Evolutionary conservation across 176 grass and related monocot species (phyloP).

Genomic region (Lolium rigidum): DNA sequence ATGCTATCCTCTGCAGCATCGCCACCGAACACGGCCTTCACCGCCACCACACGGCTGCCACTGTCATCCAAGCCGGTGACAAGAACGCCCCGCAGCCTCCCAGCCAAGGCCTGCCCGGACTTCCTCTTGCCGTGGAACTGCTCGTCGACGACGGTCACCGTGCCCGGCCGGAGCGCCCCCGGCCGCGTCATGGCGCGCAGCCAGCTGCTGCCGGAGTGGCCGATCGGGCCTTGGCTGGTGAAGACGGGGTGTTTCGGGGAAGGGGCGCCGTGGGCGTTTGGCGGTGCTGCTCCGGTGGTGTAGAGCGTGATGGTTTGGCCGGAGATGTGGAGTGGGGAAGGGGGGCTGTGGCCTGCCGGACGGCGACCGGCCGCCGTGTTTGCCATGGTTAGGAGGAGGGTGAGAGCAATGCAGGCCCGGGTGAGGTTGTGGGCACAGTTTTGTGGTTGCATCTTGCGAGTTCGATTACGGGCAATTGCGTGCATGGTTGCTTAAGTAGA

Average conservation of each 20-base stretch:
- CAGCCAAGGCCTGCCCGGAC: slow-evolving; percentile 41
- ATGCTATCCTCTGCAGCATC: slow-evolving; percentile 48
- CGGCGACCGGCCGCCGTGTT: slow-evolving; percentile 30
- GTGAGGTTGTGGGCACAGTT: not conserved
- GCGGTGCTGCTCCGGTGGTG: slow-evolving; percentile 39
- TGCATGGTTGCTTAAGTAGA: slow-evolving; percentile 8
- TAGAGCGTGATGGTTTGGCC: slow-evolving; percentile 64
- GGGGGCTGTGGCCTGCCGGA: slow-evolving; percentile 21
- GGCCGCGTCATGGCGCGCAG: slow-evolving; percentile 54
- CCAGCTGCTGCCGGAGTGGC: slow-evolving; percentile 41
- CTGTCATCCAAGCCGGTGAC: slow-evolving; percentile 54
- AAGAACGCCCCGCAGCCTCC: slow-evolving; percentile 67
- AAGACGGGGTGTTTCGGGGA: slow-evolving; percentile 33
- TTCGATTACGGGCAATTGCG: not conserved
- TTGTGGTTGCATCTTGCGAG: slow-evolving; percentile 47
- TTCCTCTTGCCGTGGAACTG: slow-evolving; percentile 46
- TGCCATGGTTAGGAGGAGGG: slow-evolving; percentile 38
- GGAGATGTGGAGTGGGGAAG: not conserved
- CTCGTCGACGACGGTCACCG: slow-evolving; percentile 60
- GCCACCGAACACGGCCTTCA: slow-evolving; percentile 59
- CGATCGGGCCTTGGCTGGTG: slow-evolving; percentile 39
- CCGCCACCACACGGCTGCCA: slow-evolving; percentile 55
- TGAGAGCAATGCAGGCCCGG: slow-evolving; percentile 42
- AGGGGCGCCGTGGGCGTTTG: not conserved
- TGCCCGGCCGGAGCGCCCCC: slow-evolving; percentile 39